Base-by-base conservation (phyloP, 2,329 filamentous ascomycete genomes). In the Cladophialophora chaetospira region DNA sequence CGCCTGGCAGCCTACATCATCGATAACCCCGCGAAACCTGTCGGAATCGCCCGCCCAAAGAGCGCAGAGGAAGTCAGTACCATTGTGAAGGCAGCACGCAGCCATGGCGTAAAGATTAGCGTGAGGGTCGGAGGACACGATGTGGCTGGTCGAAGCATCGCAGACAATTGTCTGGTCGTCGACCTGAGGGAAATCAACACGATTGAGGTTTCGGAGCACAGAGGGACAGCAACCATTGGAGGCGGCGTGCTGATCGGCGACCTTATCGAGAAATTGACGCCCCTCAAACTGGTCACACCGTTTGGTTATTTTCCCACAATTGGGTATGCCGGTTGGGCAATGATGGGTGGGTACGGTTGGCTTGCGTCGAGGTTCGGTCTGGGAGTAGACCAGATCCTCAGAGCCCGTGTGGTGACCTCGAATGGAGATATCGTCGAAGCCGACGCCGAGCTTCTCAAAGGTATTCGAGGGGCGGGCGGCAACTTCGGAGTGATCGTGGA, bases 331-430 rank as follows among this genome's bases (percentile, higher is more conserved):
- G 48, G 48, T 2, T 51, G 48, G 48, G 35, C 48, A 13, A 51
- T 51, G 48, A 51, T 51, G 48, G 48, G 48, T n/a, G 48, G 48
- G n/a, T 51, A 51, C 21, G 48, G 48, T 13, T 51, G 36, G 48
- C 33, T 51, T 6, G 48, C 48, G 9, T 23, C 48, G 3, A 51
- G 36, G 21, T 43, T 42, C 23, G 48, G 48, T 26, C 28, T 51
- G 13, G 48, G 48, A n/a, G 36, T 43, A 15, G 48, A 51, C 19
- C 48, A 51, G 25, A 40, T 51, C 35, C 13, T 29, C 13, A 51
- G 48, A 25, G 48, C 48, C 43, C 48, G 26, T 25, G 48, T 51
- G 23, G 48, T 51, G 23, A 51, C 48, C 23, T 23, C 28, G 10
- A 33, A 51, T 9, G 48, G 48, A 19, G 48, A 43, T 19, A 51